These are phyloP conservation scores for Kodamaea kakaduensis DNA, from an alignment of 805 yeast species.

Conservation along the genomic window DNA sequence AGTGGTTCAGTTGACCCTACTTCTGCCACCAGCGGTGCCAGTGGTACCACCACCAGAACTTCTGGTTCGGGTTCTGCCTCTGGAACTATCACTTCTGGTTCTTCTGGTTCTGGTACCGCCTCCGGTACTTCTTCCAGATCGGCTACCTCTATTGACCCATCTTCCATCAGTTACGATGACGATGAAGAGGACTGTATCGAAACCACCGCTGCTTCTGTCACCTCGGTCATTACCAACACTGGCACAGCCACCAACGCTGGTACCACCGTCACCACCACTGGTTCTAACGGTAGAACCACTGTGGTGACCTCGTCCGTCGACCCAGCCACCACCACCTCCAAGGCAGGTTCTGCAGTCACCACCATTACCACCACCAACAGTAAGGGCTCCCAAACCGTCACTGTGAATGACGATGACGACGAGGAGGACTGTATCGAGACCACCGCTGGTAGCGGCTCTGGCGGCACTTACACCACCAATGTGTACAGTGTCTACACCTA, in stretches of 20 bases:
- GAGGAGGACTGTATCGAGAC: slow-evolving; percentile 7
- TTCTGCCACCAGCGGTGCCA: too few relatives aligned
- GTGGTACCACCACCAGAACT: too few relatives aligned
- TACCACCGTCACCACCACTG: slow-evolving; percentile 1
- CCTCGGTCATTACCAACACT: not conserved
- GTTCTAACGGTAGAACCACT: slow-evolving; percentile 5
- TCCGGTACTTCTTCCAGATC: not conserved
- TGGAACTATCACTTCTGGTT: slow-evolving; percentile 1
- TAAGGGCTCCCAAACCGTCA: slow-evolving; percentile 4
- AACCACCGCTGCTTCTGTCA: slow-evolving; percentile 4
- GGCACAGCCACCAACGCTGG: slow-evolving; percentile 2
- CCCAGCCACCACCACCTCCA: slow-evolving; percentile 2
- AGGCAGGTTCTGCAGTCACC: slow-evolving; percentile 3
- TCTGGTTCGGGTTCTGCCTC: slow-evolving; percentile 1
- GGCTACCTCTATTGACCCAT: too few relatives aligned
- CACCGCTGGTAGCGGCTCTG: not conserved
- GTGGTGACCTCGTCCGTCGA: slow-evolving; percentile 1
- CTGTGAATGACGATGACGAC: slow-evolving; percentile 11
- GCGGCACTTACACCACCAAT: too few relatives aligned
- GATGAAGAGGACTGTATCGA: slow-evolving; percentile 8
- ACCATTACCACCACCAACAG: slow-evolving; percentile 4
- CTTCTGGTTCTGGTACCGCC: slow-evolving; percentile 1
- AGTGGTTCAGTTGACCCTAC: not conserved
- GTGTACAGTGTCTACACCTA: slow-evolving; percentile 4
- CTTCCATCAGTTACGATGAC: slow-evolving; percentile 4